Conservation (phyloP, 1,284 basidiomycete species). For the Moniliophthora roreri region DNA sequence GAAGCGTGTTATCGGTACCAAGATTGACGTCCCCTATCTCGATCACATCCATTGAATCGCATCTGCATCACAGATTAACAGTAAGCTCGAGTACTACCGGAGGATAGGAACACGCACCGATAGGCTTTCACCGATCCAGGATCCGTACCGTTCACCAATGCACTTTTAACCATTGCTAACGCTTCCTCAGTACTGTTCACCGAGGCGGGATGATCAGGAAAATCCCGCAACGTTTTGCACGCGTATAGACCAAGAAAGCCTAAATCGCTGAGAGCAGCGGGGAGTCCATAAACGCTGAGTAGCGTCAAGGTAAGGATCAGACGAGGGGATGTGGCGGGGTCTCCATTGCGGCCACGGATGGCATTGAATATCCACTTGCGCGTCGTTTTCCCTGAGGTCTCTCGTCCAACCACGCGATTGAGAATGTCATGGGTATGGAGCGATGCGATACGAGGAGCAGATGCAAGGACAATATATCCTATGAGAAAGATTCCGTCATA, state of each 20-base stretch:
- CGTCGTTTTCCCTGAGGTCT: constrained; percentile 12
- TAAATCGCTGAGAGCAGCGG: constrained; percentile 3
- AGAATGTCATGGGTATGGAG: constrained; percentile 22
- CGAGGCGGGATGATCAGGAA: constrained; percentile 3
- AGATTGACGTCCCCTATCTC: not conserved
- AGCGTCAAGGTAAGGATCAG: not conserved
- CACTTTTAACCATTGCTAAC: constrained; percentile 5
- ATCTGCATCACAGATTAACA: not conserved
- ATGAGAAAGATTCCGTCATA: constrained; percentile 21
- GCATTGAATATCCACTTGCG: constrained; percentile 19
- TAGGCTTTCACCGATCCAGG: constrained; percentile 11
- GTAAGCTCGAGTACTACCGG: not conserved
- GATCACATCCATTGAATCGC: not conserved
- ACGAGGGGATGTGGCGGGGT: not conserved
- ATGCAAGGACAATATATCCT: constrained; percentile 20
- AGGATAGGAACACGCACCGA: constrained; percentile 10
- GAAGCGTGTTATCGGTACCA: constrained; percentile 8
- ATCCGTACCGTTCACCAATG: constrained; percentile 16
- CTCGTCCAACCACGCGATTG: constrained; percentile 20
- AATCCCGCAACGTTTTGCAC: constrained; percentile 10
- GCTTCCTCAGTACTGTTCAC: constrained; percentile 2
- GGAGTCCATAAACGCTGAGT: not conserved
- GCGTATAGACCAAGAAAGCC: constrained; percentile 8
- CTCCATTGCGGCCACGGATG: constrained; percentile 13
- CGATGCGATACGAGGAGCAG: constrained; percentile 19